A percentile compares a stretch with the other conserved stretches of the same genome.
Conservation (phyloP, 2,329 filamentous ascomycete species). For the Fusarium praegraminearum region DNA sequence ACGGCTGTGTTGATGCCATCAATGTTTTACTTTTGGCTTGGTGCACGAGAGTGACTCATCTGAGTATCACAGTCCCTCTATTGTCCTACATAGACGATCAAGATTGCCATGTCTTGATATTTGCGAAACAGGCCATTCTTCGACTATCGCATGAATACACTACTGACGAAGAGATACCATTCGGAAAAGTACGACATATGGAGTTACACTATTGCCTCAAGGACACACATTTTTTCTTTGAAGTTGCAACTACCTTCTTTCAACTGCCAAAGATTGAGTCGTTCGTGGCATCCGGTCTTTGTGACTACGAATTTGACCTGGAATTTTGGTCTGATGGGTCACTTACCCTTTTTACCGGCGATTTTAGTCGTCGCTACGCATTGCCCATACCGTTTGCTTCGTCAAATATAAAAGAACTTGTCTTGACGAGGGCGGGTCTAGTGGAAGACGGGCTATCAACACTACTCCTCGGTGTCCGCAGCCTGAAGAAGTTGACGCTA, state of each 20-base stretch:
- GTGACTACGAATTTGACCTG: neutral
- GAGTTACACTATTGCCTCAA: neutral
- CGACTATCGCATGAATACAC: neutral
- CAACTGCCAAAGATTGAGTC: neutral
- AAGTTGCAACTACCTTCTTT: neutral
- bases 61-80: rapidly evolving
- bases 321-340: neutral
- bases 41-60: neutral
- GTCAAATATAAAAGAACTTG: neutral
- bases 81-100: rapidly evolving
- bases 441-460: rapidly evolving
- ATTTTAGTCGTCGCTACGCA: neutral
- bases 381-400: neutral
- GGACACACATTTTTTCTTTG: neutral
- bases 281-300: neutral
- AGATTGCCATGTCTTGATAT: neutral
- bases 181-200: neutral
- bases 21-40: neutral
- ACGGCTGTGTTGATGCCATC: neutral
- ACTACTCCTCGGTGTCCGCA: neutral
- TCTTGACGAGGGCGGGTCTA: rapidly evolving
- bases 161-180: neutral
- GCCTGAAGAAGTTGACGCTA: neutral
- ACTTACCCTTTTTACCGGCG: neutral
- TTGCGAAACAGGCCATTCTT: neutral